Evolutionary conservation across 2,329 filamentous ascomycete species (phyloP), one percentile per base, ranked within the genome.

Genomic region (Penicillium sp.): DNA sequence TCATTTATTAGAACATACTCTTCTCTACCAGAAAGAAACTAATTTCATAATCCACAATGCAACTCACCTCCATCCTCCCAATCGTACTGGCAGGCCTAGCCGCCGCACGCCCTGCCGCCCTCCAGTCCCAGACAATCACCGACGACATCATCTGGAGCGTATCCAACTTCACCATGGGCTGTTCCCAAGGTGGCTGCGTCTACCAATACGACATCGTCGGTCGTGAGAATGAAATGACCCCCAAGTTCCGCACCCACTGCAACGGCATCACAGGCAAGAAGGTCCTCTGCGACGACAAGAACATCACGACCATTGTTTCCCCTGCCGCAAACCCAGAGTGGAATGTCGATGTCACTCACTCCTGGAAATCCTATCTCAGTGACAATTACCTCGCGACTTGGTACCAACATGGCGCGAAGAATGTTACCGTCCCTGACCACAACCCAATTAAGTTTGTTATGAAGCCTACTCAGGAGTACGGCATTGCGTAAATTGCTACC

Each of bases 181-280:
- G 72, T 60, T 70, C 72, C 4, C 66, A 67, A 1, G 71, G 66
- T 10, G 70, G 66, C 35, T 74, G 71, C 53, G 47, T 56, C 53
- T 75, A 71, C 58, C 56, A 48, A 35, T 75, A 75, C 61, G 63
- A 69, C 53, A 69, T 75, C 46, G 43, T 42, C 29, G 68, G 68
- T 22, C 31, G 60, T 14, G 55, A 53, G 7, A 66, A 67, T 18
- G 16, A 53, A 9, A 69, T 70, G 53, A 69, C 68, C 5, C 72
- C 72, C 7, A 67, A 61, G 20, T 75, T 75, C 65, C 67, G 65
- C 47, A 72, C 73, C 38, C 63, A 62, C 50, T 75, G 73, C 63
- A 60, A 61, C 37, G 71, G 71, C 18, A 61, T 62, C 26, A 63
- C 65, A 26, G 53, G 42, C 24, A 47, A 69, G 34, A 47, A 55